Base-by-base conservation (phyloP, 805 yeast species). In the Schwanniomyces yamadae region DNA sequence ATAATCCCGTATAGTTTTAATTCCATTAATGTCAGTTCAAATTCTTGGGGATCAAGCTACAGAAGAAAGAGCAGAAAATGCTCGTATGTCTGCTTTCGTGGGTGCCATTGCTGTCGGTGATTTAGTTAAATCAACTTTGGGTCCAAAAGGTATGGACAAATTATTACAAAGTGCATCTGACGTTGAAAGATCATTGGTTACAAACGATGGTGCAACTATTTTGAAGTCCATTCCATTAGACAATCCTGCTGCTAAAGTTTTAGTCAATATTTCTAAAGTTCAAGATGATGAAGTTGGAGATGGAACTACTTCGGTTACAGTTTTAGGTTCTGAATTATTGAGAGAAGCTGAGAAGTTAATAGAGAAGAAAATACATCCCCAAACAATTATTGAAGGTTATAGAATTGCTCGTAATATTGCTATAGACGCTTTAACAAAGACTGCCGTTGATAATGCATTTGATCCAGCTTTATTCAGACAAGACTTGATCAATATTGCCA, bases 81-180 rank as follows among this genome's bases (percentile, higher is more conserved):
- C 99, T 36, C 89, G 99, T 71, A 73, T 91, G 70, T 86, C 96
- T 5, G 88, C 99, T 2, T 93, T 93, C 62, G 95, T 93, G 8
- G 99, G 99, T 32, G 99, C 99, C 47, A 91, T 93, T 57, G 99
- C 99, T 26, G 99, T 93, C 23, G 99, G 99, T 34, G 99, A 93
- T 62, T 74, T 93, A 42, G 99, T 91, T 30, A 91, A 91, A 63
- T 72, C 89, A 20, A 85, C 99, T 3, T 69, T 93, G 46, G 99
- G 99, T 11, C 99, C 99, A 44, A 91, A 93, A 58, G 99, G 99
- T 45, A 91, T 93, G 98, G 99, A 93, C 63, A 93, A 93, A 61
- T 70, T 93, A 45, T 70, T 93, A 44, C 96, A 88, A 55, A 82
- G 95, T 46, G 85, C 96, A 13, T 75, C 89, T 4, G 78, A 93